phyloP scores from a whole-genome alignment of 129 eudicot genomes.

The Daucus carota region DNA sequence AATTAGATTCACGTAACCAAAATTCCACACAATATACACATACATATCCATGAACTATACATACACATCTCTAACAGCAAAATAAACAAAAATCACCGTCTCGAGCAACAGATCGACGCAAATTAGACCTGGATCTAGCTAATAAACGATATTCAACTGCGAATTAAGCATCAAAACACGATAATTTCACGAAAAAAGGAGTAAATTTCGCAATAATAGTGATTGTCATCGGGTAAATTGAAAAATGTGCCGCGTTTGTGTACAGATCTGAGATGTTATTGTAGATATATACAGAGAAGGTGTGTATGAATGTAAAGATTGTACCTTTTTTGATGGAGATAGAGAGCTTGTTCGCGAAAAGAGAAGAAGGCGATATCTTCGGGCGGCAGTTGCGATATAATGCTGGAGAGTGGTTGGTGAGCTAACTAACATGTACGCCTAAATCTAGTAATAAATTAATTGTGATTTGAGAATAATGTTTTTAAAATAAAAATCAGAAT shows the following conservation, averaged over 20 bases:
- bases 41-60: not conserved
- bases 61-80: not conserved
- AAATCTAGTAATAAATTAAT: no score
- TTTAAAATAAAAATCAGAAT: no score
- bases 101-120: slow-evolving; percentile 3
- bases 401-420: no score
- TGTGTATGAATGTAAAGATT: not conserved
- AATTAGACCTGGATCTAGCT: not conserved
- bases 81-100: not conserved
- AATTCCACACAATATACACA: not conserved
- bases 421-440: no score
- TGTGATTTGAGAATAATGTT: no score
- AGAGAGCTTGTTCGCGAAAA: not conserved
- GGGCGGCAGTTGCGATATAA: not conserved
- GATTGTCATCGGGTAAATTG: accelerated
- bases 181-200: not conserved
- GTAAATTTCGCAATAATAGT: not conserved
- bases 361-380: not conserved
- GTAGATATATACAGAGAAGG: not conserved
- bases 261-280: not conserved
- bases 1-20: not conserved
- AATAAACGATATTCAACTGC: not conserved
- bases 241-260: not conserved
- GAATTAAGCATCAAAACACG: not conserved
- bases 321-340: not conserved